Evolutionary conservation across 495 filamentous ascomycete genomes (phyloP).

Genomic region (Aspergillus bertholletiae): DNA sequence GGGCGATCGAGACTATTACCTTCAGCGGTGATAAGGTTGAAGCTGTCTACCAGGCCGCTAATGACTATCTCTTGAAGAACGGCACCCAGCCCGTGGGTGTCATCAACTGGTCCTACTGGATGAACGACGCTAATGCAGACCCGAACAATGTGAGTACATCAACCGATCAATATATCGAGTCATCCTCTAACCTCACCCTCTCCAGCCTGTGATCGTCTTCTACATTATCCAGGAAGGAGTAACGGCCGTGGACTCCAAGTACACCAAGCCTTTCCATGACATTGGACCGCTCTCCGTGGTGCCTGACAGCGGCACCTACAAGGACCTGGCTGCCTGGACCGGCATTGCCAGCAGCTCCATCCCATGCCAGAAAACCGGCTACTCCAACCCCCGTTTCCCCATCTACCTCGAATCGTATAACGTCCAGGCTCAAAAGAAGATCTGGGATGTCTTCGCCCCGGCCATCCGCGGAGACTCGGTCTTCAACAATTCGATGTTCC

Average conservation of each 20-base stretch:
- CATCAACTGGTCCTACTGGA: conserved; percentile 51
- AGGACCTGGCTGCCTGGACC: conserved; percentile 41
- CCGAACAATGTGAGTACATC: conserved; percentile 28
- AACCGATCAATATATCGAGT: too few species aligned
- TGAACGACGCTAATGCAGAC: conserved; percentile 38
- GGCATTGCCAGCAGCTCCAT: conserved; percentile 28
- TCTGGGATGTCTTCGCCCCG: conserved; percentile 37
- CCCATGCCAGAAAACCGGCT: conserved; percentile 44
- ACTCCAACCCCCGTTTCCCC: conserved; percentile 48
- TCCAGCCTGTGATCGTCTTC: conserved; percentile 47
- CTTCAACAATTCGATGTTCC: conserved; percentile 41
- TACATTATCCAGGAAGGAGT: conserved; percentile 53
- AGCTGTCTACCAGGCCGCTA: conserved; percentile 42
- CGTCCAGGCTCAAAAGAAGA: conserved; percentile 33
- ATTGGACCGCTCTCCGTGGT: conserved; percentile 37
- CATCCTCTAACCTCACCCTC: too few species aligned
- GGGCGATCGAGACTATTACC: conserved; percentile 41
- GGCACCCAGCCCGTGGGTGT: conserved; percentile 36
- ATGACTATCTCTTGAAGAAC: conserved; percentile 36
- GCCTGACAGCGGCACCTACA: conserved; percentile 35
- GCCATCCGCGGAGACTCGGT: conserved; percentile 23
- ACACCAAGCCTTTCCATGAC: conserved; percentile 41
- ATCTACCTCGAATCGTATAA: conserved; percentile 45
- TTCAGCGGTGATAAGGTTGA: conserved; percentile 49
- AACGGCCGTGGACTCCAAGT: conserved; percentile 31